Evolutionary conservation across 192 early-diverging fungal genomes (phyloP), one percentile per base, ranked within the genome.

Genomic region (Gryganskiella cystojenkinii): DNA sequence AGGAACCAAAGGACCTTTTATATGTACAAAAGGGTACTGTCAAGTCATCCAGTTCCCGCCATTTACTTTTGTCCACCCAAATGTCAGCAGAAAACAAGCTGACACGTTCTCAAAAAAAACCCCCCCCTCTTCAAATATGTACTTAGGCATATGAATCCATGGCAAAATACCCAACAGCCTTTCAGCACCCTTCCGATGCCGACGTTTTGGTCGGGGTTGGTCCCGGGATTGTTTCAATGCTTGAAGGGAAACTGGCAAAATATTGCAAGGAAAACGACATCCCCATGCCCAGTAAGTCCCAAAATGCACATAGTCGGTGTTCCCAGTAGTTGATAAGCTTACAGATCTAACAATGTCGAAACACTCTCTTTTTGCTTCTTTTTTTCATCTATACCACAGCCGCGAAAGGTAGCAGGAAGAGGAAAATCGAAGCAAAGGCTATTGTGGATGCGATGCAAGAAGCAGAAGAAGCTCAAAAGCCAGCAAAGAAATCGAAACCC

Each of bases 161-260:
- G 44, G 70, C 78, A 8, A 79, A 73, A 40, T 90, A 90, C 66
- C 90, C 92, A 30, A 61, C 87, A 15, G 49, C 71, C 0, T 86
- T 94, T 28, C 58, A 80, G 6, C 89, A 90, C 51, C 85, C 92
- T 17, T 62, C 63, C 9, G 90, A 94, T 47, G 80, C 92, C 0
- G 25, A 74, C 30, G 81, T 85, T 65, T 79, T 94, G 8, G 59
- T 80, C 22, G 92, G 92, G n/a, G 86, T 94, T 46, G 92, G 92
- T 8, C 84, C 84, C 31, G 73, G 60, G 1, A 82, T 90, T 14
- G 85, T 81, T 4, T 54, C 66, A 24, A 84, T 66, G 27, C 76
- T 94, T 3, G 85, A 88, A 30, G 83, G 82, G 37, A 84, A 70
- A 34, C 76, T 94, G 31, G 70, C 64, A 0, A 37, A 82, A 33